These are phyloP conservation scores for Ramicandelaber brevisporus DNA, from an alignment of 192 early-diverging fungal genomes.

Conservation along the genomic window DNA sequence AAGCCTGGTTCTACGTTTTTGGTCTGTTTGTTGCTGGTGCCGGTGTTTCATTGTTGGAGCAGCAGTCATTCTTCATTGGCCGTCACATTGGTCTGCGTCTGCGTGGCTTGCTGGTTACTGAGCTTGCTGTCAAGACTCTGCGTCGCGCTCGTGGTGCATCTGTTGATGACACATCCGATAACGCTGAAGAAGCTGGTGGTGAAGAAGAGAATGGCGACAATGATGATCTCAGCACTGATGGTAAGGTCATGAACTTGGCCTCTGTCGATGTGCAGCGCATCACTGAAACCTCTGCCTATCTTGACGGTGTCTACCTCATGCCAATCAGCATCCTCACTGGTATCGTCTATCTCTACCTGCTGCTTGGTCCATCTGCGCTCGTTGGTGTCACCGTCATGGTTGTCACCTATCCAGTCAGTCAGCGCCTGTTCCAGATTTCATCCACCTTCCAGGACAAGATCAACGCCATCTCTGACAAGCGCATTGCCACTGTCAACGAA, in stretches of 20 bases:
- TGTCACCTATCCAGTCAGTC: constrained; percentile 29
- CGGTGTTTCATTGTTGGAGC: constrained; percentile 9
- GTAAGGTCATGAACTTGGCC: constrained; percentile 50
- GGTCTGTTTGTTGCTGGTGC: constrained; percentile 24
- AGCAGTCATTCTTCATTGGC: constrained; percentile 34
- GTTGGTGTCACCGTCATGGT: constrained; percentile 44
- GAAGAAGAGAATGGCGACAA: constrained; percentile 6
- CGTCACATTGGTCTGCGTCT: constrained; percentile 30
- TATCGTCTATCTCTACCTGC: constrained; percentile 35
- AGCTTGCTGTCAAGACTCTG: constrained; percentile 38
- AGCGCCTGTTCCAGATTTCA: constrained; percentile 20
- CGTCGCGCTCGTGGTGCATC: constrained; percentile 28
- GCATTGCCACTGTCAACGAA: constrained; percentile 62
- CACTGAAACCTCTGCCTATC: constrained; percentile 19
- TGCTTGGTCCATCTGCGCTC: constrained; percentile 65
- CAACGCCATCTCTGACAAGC: constrained; percentile 38
- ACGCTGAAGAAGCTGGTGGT: background rate
- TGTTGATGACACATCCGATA: constrained; percentile 11
- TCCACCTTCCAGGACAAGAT: constrained; percentile 23
- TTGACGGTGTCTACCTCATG: constrained; percentile 31
- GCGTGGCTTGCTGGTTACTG: constrained; percentile 28
- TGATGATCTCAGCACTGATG: constrained; percentile 11
- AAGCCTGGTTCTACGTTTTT: constrained; percentile 28
- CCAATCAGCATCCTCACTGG: constrained; percentile 40
- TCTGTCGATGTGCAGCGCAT: constrained; percentile 41